phyloP scores from a whole-genome alignment of 495 filamentous ascomycete species.

The Trichoderma parareesei region DNA sequence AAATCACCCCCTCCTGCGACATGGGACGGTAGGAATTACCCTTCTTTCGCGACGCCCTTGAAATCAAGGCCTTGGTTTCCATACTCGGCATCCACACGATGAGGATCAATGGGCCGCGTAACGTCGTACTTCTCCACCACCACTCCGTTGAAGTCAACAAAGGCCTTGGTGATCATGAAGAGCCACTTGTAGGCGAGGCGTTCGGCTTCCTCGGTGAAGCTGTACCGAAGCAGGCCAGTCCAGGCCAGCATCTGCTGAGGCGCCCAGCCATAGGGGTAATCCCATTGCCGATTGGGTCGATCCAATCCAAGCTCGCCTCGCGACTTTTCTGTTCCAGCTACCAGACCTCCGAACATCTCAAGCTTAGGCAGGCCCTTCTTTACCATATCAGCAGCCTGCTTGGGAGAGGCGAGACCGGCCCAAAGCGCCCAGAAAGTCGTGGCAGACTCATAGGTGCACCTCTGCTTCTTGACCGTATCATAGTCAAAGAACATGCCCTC shows the following conservation, averaged over 20 bases:
- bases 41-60: conserved; percentile 88
- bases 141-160: conserved; percentile 94
- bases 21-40: conserved; percentile 51
- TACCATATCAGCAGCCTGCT: conserved; percentile 72
- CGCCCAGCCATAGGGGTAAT: conserved; percentile 96
- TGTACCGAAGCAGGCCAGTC: conserved; percentile 83
- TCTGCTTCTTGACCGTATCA: conserved; percentile 70
- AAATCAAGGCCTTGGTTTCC: conserved; percentile 93
- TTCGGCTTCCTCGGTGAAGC: conserved; percentile 81
- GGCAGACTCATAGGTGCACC: conserved; percentile 70
- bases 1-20: conserved; percentile 84
- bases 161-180: conserved; percentile 94
- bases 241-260: conserved; percentile 98
- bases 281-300: conserved; percentile 92
- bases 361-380: conserved; percentile 70
- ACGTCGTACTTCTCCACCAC: conserved; percentile 99
- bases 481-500: conserved; percentile 97
- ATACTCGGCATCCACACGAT: conserved; percentile 92
- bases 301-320: conserved; percentile 72
- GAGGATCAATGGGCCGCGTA: conserved; percentile 76
- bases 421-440: conserved; percentile 97
- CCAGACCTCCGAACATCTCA: conserved; percentile 79
- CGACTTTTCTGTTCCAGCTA: conserved; percentile 78
- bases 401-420: conserved; percentile 75
- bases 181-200: conserved; percentile 89